A percentile compares a stretch with the other conserved stretches of the same genome.
phyloP scores from a whole-genome alignment of 2,329 filamentous ascomycete species.

The Alternaria burnsii region DNA sequence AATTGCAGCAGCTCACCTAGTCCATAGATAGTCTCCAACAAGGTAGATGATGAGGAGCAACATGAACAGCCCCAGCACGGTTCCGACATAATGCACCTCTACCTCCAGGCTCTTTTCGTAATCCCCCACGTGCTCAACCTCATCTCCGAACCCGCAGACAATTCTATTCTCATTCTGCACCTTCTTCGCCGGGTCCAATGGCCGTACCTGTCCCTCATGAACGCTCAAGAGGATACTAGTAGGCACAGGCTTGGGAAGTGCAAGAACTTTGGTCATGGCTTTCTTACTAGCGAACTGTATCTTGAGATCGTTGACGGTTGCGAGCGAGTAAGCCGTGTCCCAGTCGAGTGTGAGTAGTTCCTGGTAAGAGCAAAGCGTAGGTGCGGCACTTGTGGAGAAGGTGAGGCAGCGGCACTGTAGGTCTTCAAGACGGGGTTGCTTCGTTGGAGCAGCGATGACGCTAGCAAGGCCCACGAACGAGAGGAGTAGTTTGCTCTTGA shows the following conservation, averaged over 20 bases:
- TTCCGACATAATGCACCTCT: slow-evolving; percentile 26
- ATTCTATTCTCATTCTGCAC: slow-evolving; percentile 30
- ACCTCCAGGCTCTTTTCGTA: slow-evolving; percentile 6
- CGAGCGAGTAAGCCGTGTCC: slow-evolving; percentile 33
- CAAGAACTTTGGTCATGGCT: slow-evolving; percentile 32
- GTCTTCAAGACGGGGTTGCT: slow-evolving; percentile 23
- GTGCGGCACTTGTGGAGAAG: slow-evolving; percentile 28
- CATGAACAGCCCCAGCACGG: slow-evolving; percentile 30
- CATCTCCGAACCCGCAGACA: slow-evolving; percentile 35
- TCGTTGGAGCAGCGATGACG: slow-evolving; percentile 23
- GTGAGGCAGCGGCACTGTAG: slow-evolving; percentile 39
- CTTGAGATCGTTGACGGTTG: slow-evolving; percentile 30
- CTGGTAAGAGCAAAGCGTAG: slow-evolving; percentile 32
- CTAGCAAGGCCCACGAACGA: slow-evolving; percentile 10
- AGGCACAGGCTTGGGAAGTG: slow-evolving; percentile 27
- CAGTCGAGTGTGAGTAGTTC: slow-evolving; percentile 34
- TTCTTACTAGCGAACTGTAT: slow-evolving; percentile 35
- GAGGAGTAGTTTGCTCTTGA: slow-evolving; percentile 11
- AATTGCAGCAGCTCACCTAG: slow-evolving; percentile 19
- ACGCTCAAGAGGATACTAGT: slow-evolving; percentile 26
- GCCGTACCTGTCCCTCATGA: slow-evolving; percentile 20
- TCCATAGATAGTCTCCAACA: slow-evolving; percentile 31
- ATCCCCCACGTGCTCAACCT: slow-evolving; percentile 26
- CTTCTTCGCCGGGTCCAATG: slow-evolving; percentile 12
- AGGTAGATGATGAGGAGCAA: slow-evolving; percentile 27